Evolutionary conservation across 2,329 filamentous ascomycete species (phyloP), one percentile per base, ranked within the genome.

Genomic region (Pleoardoris graminearum): DNA sequence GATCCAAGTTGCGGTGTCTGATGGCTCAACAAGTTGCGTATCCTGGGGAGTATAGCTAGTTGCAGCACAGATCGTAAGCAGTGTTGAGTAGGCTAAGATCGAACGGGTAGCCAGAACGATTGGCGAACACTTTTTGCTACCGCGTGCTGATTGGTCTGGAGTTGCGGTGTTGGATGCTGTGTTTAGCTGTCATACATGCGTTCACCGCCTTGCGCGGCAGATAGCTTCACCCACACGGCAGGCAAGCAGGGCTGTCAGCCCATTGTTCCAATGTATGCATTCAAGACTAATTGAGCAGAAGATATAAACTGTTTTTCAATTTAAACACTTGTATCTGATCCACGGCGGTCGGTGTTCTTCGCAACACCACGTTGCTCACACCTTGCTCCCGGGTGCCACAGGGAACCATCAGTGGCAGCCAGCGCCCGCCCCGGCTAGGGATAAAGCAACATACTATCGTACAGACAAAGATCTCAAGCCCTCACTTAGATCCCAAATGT

Each of bases 261-360:
- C n/a, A n/a, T n/a, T n/a, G n/a, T n/a, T n/a, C n/a, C n/a, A n/a
- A n/a, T n/a, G n/a, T n/a, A n/a, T n/a, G n/a, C n/a, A n/a, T n/a
- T n/a, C n/a, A n/a, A n/a, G n/a, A n/a, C n/a, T n/a, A n/a, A n/a
- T n/a, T n/a, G 36, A 12, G 36, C 22, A 51, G 19, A 51, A 51
- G 42, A 55, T 61, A 61, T 61, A 37, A 59, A 61, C 45, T 61
- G 56, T 61, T 61, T 59, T 61, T 61, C 59, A 66, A 67, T 67
- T 67, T 63, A 45, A 61, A 45, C 41, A 54, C 61, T 65, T 68
- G 67, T 65, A 51, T 65, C 58, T 54, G 50, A 44, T 38, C 10
- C 25, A 33, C 16, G 21, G 22, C 22, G 19, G 7, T n/a, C 14
- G 29, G 10, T 32, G 32, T 19, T 30, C 27, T 8, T 27, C 30